Conservation (phyloP, 75 land plant genomes). For the Pseudotsuga menziesii region DNA sequence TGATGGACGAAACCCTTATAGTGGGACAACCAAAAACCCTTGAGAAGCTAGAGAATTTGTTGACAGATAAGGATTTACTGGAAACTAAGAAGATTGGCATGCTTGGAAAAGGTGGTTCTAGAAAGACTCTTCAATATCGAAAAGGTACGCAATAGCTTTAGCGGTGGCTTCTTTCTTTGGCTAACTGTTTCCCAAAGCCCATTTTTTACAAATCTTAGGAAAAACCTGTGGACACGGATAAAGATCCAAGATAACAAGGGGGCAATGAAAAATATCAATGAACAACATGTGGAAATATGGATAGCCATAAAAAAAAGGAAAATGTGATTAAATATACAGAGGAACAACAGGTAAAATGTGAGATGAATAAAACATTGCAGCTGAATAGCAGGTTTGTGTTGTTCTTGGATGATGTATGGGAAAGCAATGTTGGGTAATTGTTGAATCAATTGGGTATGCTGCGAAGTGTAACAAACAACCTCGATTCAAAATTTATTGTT, state of each 20-base stretch:
- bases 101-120: background rate
- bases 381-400: background rate
- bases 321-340: background rate
- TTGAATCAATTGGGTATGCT: background rate
- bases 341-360: background rate
- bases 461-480: background rate
- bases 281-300: no score
- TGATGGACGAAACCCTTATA: background rate
- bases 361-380: background rate
- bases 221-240: background rate
- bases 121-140: background rate
- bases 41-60: background rate
- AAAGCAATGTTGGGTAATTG: background rate
- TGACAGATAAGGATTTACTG: background rate
- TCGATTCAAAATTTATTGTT: background rate
- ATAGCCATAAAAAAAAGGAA: no score
- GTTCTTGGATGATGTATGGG: slow-evolving; percentile 1
- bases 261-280: no score
- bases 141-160: background rate
- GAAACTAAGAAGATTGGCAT: no score
- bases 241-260: background rate
- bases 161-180: background rate
- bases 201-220: background rate
- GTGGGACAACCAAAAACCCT: background rate
- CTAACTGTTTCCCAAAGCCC: background rate